Evolutionary conservation across 352 stramenopile species (phyloP).

Genomic region (Phytophthora pluvialis): DNA sequence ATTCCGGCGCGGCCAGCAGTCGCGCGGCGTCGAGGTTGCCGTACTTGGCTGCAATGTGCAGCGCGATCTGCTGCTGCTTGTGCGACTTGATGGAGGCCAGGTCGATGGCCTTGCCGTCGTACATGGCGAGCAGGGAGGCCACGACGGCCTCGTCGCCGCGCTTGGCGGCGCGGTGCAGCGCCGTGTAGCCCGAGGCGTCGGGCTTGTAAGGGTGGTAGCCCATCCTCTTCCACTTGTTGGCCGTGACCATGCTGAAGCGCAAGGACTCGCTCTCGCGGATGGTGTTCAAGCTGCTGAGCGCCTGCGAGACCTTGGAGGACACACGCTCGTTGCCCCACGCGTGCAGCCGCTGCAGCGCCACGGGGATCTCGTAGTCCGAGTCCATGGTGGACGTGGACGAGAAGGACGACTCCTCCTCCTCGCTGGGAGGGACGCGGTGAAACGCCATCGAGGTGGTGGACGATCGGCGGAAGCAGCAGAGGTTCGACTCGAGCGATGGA

Average conservation of each 20-base stretch:
- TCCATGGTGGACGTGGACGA: constrained; percentile 86
- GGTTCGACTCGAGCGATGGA: constrained; percentile 5
- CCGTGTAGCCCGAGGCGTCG: constrained; percentile 80
- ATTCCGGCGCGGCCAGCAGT: constrained; percentile 61
- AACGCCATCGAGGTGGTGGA: constrained; percentile 27
- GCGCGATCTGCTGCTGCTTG: constrained; percentile 80
- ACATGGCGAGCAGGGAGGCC: constrained; percentile 79
- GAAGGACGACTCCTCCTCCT: constrained; percentile 75
- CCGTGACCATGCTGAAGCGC: constrained; percentile 78
- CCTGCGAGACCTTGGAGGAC: constrained; percentile 66
- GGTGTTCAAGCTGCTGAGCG: constrained; percentile 65
- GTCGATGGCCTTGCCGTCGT: constrained; percentile 75
- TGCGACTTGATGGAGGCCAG: constrained; percentile 66
- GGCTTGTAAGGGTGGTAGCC: constrained; percentile 87
- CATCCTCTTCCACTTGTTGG: constrained; percentile 86
- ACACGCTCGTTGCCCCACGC: constrained; percentile 72
- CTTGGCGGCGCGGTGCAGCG: constrained; percentile 78
- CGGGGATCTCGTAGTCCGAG: constrained; percentile 85
- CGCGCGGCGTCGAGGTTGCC: constrained; percentile 66
- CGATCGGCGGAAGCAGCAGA: constrained; percentile 3
- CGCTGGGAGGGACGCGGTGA: constrained; percentile 19
- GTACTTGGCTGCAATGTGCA: constrained; percentile 87
- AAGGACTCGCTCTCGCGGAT: constrained; percentile 83
- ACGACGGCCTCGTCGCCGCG: constrained; percentile 72
- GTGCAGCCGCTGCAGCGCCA: constrained; percentile 67